Base-by-base conservation (phyloP, 2,329 filamentous ascomycete genomes). In the Fusarium sp. region DNA sequence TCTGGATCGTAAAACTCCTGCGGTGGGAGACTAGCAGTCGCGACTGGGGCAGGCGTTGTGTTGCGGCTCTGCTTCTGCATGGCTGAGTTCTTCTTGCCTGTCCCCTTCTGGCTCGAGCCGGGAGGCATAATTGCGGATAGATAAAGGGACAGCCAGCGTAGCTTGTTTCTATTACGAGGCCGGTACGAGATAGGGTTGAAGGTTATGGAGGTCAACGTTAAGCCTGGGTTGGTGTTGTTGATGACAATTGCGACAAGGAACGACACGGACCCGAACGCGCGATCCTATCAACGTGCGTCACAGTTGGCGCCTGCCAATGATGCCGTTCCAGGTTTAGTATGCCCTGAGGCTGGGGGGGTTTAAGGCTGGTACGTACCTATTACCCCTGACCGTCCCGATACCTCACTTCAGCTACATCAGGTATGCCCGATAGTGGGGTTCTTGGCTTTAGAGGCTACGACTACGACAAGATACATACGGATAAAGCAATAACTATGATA, bases 21-120 rank as follows among this genome's bases (percentile, higher is more conserved):
- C 6, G 82, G 79, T 3, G 84, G 84, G 35, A 86, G 80, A 74
- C 67, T 82, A 70, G 78, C 82, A 71, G 73, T 81, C 67, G 70
- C 66, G 21, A 71, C 67, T 10, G 76, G 74, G 37, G 72, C 73
- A 32, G 91, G 91, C 14, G 91, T 94, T 32, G 89, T 91, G 75
- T 93, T 93, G 71, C 91, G 88, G 72, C 89, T 93, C 67, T 88
- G 89, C 66, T 87, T 86, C 66, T 85, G 85, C 59, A 87, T 83
- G 67, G 83, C 83, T 58, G 80, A 78, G 62, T 76, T 76, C 77
- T 91, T 91, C 78, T 88, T 89, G 72, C 85, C 82, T 23, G 85
- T 85, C 54, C 85, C 85, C 69, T 87, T 85, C 70, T 87, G 84
- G 65, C 83, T 81, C 43, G 83, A 80, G 52, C 78, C 78, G 25